These are phyloP conservation scores for Umbelopsis vinacea DNA, from an alignment of 192 early-diverging fungal species.

Conservation along the genomic window DNA sequence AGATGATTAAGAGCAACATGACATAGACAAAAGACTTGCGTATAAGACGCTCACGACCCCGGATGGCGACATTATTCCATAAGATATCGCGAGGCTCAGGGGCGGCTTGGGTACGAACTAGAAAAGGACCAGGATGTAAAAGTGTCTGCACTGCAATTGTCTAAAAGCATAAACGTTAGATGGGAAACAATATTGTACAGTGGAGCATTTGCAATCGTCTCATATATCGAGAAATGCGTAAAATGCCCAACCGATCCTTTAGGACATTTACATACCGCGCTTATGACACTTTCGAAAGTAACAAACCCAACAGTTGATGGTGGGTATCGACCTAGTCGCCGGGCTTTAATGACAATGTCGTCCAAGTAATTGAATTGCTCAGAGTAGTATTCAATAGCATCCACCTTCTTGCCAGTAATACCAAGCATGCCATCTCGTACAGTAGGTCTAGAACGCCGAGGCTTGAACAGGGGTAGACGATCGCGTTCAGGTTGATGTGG, in stretches of 20 bases:
- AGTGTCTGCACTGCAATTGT: conserved; percentile 70
- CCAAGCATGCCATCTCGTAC: conserved; percentile 48
- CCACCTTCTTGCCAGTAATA: conserved; percentile 62
- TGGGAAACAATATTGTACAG: too few species aligned
- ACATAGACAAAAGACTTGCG: conserved; percentile 58
- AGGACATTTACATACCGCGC: conserved; percentile 55
- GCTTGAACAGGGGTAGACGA: background rate
- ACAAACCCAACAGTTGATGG: conserved; percentile 74
- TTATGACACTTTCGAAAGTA: conserved; percentile 74
- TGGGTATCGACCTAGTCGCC: conserved; percentile 45
- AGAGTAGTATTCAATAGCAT: conserved; percentile 69
- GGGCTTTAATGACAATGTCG: conserved; percentile 50
- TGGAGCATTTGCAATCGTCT: too few species aligned
- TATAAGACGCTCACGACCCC: conserved; percentile 54
- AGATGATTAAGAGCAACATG: conserved; percentile 67
- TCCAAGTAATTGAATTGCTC: conserved; percentile 60
- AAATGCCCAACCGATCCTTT: too few species aligned
- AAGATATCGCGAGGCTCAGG: conserved; percentile 79
- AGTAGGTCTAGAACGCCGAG: conserved; percentile 39
- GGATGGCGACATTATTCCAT: conserved; percentile 76
- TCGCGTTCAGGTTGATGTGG: conserved; percentile 15
- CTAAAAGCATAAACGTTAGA: conserved; percentile 20
- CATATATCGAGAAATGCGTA: too few species aligned
- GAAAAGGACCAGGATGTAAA: conserved; percentile 66
- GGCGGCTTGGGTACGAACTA: conserved; percentile 63